Conservation (phyloP, 2,329 filamentous ascomycete genomes). For the Endocalyx cinctus region DNA sequence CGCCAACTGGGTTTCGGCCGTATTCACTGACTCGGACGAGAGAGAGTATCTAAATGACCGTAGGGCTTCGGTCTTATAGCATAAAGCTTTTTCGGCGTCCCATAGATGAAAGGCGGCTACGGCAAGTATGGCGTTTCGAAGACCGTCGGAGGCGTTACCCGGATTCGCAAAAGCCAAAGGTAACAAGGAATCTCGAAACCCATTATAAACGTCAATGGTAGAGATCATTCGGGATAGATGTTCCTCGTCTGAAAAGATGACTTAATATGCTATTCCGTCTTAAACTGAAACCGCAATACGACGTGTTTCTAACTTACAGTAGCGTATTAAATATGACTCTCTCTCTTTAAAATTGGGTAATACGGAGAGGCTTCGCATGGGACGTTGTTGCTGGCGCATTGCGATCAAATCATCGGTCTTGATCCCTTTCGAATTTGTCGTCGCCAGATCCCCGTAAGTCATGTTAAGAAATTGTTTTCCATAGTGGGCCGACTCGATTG, state of each 20-base stretch:
- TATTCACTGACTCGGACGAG: slow-evolving; percentile 20
- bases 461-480: slow-evolving; percentile 35
- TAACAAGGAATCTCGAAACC: slow-evolving; percentile 40
- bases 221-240: slow-evolving; percentile 41
- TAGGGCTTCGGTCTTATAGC: slow-evolving; percentile 38
- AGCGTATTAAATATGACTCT: slow-evolving; percentile 25
- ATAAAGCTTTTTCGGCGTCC: slow-evolving; percentile 34
- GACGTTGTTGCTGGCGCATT: slow-evolving; percentile 21
- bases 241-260: slow-evolving; percentile 28
- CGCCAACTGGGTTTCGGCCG: slow-evolving; percentile 36
- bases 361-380: slow-evolving; percentile 21
- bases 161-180: slow-evolving; percentile 38
- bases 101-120: slow-evolving; percentile 38
- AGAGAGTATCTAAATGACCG: slow-evolving; percentile 34
- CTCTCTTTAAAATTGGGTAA: slow-evolving; percentile 23
- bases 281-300: not conserved
- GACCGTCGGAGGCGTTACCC: slow-evolving; percentile 30
- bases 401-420: slow-evolving; percentile 19
- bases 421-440: slow-evolving; percentile 25
- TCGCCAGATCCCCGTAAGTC: slow-evolving; percentile 32
- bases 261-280: slow-evolving; percentile 8
- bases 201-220: slow-evolving; percentile 41
- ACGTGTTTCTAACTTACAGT: slow-evolving; percentile 20
- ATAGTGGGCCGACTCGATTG: slow-evolving; percentile 23
- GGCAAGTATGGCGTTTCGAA: slow-evolving; percentile 41